These are phyloP conservation scores for Hydnomerulius pinastri DNA, from an alignment of 768 basidiomycete species.

Conservation along the genomic window DNA sequence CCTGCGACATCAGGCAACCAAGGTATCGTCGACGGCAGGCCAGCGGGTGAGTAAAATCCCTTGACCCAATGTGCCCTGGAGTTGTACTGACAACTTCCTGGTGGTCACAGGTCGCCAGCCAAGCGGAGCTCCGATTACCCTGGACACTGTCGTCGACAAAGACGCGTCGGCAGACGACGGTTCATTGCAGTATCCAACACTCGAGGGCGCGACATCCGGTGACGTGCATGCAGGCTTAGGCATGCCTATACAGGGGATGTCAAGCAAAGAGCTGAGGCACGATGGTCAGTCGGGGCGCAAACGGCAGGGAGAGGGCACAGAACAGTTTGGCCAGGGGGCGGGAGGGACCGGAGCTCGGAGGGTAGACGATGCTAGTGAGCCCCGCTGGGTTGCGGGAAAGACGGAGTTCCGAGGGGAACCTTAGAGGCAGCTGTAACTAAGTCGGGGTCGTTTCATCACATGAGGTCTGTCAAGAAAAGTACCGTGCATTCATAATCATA, in stretches of 20 bases:
- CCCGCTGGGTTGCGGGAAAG: conserved; percentile 6
- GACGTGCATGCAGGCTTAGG: conserved; percentile 34
- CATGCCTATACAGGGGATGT: conserved; percentile 33
- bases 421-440: not conserved
- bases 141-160: conserved; percentile 33
- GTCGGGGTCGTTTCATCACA: not conserved
- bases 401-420: conserved; percentile 5
- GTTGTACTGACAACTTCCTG: too few relatives aligned
- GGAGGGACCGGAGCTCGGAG: not conserved
- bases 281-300: conserved; percentile 35
- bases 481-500: not conserved
- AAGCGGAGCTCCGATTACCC: conserved; percentile 17
- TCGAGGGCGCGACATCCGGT: conserved; percentile 35
- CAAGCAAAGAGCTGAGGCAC: conserved; percentile 36
- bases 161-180: conserved; percentile 28
- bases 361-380: conserved; percentile 10
- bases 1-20: conserved; percentile 11
- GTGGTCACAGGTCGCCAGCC: conserved; percentile 19
- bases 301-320: conserved; percentile 19
- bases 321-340: conserved; percentile 15
- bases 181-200: conserved; percentile 12
- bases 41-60: conserved; percentile 18
- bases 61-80: too few relatives aligned
- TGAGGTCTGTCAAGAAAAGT: not conserved
- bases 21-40: conserved; percentile 23